Percentiles rank a stretch among this genome's conserved stretches.
These are phyloP conservation scores for Sarocladiaceae sp. DNA, from an alignment of 2,329 filamentous ascomycete genomes.

Conservation along the genomic window DNA sequence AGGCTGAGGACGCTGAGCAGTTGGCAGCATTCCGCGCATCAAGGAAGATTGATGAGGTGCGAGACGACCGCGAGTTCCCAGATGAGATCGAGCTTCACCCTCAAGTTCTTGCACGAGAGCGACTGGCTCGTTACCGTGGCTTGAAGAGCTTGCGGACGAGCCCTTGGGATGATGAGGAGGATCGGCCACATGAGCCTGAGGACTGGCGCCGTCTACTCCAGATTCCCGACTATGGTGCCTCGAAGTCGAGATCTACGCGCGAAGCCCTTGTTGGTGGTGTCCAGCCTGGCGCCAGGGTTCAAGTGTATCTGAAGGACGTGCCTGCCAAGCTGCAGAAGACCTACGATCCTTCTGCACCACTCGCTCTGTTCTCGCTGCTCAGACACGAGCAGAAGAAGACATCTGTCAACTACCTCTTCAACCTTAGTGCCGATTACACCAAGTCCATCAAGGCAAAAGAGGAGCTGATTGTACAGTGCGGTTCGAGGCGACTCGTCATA, in stretches of 20 bases:
- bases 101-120: conserved; percentile 78
- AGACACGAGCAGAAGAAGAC: conserved; percentile 94
- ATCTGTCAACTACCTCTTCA: conserved; percentile 84
- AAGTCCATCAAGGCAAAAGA: conserved; percentile 85
- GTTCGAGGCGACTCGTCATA: conserved; percentile 79
- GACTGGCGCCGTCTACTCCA: conserved; percentile 85
- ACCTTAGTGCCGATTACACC: conserved; percentile 71
- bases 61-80: conserved; percentile 92
- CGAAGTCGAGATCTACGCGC: conserved; percentile 69
- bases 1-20: conserved; percentile 73
- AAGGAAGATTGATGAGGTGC: conserved; percentile 72
- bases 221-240: conserved; percentile 83
- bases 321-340: conserved; percentile 38
- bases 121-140: conserved; percentile 81
- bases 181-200: conserved; percentile 79
- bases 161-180: conserved; percentile 84
- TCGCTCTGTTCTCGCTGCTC: conserved; percentile 80
- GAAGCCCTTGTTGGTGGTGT: conserved; percentile 90
- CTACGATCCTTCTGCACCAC: conserved; percentile 49
- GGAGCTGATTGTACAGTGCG: conserved; percentile 86
- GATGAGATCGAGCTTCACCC: conserved; percentile 96
- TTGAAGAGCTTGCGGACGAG: conserved; percentile 88
- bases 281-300: conserved; percentile 75
- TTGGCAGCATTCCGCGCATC: conserved; percentile 72
- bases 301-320: conserved; percentile 64